Percentiles rank a stretch among this genome's conserved stretches.
Evolutionary conservation across 176 grass and related monocot species (phyloP).

Genomic region (Oryza nivara): DNA sequence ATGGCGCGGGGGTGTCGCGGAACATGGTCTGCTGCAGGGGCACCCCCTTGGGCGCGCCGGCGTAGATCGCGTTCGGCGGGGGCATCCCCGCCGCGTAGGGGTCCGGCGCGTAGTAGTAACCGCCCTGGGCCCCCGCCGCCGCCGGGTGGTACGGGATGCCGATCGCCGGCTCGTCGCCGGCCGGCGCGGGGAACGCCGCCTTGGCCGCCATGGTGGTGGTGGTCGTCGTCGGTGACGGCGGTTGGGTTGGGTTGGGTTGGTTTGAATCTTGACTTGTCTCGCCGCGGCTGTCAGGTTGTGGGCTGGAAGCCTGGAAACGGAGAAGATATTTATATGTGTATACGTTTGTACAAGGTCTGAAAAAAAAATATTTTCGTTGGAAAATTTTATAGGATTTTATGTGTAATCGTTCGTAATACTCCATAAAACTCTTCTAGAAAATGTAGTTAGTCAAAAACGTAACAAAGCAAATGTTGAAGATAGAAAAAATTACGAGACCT

Average conservation of each 20-base stretch:
- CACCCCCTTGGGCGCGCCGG: conserved; percentile 80
- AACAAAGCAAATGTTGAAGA: too few species aligned
- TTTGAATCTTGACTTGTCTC: not conserved
- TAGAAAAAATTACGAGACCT: too few species aligned
- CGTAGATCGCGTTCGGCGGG: conserved; percentile 83
- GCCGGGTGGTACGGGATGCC: conserved; percentile 63
- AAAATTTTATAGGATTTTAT: too few species aligned
- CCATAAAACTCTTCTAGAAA: too few species aligned
- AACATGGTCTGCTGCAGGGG: conserved; percentile 98
- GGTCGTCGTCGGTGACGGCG: conserved; percentile 28
- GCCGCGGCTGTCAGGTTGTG: too few species aligned
- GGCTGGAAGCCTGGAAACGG: not conserved
- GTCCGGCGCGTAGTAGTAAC: conserved; percentile 66
- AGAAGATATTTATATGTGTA: not conserved
- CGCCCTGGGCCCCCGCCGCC: conserved; percentile 26
- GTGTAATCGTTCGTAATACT: too few species aligned
- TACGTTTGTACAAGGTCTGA: not conserved
- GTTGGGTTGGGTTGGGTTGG: not conserved
- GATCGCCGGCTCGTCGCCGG: conserved; percentile 54
- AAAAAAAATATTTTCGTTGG: too few species aligned
- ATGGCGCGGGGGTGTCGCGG: conserved; percentile 90
- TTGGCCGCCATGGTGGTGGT: conserved; percentile 49
- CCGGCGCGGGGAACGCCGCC: not conserved
- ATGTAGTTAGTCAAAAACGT: too few species aligned
- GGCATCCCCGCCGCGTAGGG: conserved; percentile 81